Evolutionary conservation across 495 filamentous ascomycete genomes (phyloP).

Genomic region (Penicillium herquei): DNA sequence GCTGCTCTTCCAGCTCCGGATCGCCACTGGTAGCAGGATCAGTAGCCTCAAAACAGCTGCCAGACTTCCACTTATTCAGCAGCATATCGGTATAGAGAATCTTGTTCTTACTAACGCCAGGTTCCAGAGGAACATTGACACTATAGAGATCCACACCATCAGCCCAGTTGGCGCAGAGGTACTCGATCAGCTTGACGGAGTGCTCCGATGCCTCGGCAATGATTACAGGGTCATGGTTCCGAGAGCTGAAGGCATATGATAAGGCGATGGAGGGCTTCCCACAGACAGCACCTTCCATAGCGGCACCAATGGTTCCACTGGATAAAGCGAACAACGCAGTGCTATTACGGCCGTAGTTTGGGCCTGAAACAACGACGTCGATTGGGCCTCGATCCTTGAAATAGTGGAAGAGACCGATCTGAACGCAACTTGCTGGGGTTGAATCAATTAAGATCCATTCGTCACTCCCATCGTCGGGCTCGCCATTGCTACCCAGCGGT

Average conservation of each 20-base stretch:
- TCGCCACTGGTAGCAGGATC: conserved; percentile 41
- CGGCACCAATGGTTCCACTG: conserved; percentile 85
- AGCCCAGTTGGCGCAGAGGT: conserved; percentile 73
- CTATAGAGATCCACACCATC: conserved; percentile 75
- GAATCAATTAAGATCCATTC: conserved; percentile 93
- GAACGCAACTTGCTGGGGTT: conserved; percentile 83
- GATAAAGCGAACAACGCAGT: conserved; percentile 90
- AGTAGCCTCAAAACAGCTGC: conserved; percentile 76
- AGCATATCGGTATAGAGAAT: conserved; percentile 79
- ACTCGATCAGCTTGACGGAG: conserved; percentile 72
- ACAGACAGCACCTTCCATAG: conserved; percentile 89
- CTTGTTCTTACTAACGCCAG: conserved; percentile 63
- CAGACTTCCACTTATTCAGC: conserved; percentile 82
- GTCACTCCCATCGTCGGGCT: conserved; percentile 64
- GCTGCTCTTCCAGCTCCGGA: conserved; percentile 57
- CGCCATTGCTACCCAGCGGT: conserved; percentile 52
- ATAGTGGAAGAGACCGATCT: conserved; percentile 86
- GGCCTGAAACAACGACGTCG: conserved; percentile 85
- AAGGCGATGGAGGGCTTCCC: conserved; percentile 74
- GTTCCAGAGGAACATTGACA: conserved; percentile 81
- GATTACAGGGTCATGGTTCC: conserved; percentile 74
- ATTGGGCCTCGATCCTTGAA: conserved; percentile 75
- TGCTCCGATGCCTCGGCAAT: conserved; percentile 71
- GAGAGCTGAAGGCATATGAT: conserved; percentile 80
- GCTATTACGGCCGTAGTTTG: conserved; percentile 93